Evolutionary conservation across 179 eudicot species (phyloP).

Genomic region (Actinidia polygama): DNA sequence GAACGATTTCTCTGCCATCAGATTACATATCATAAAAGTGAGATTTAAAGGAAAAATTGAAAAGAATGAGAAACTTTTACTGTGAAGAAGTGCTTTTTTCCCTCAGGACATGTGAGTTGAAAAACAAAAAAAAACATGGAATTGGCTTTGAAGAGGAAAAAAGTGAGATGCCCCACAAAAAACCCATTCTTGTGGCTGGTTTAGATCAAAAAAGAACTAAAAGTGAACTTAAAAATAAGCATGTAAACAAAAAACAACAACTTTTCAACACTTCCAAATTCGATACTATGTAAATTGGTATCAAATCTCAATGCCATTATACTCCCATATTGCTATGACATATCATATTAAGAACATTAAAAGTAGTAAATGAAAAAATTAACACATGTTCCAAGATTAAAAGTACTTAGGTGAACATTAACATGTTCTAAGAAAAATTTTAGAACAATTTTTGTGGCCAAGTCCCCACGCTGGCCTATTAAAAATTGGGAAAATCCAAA

Average conservation of each 20-base stretch:
- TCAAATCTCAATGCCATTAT: no score
- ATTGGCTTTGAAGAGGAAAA: constrained; percentile 32
- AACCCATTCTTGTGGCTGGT: constrained; percentile 19
- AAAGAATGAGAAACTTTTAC: constrained; percentile 24
- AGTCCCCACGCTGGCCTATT: constrained; percentile 65
- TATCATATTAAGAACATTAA: no score
- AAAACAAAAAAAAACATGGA: constrained; percentile 24
- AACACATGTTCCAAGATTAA: no score
- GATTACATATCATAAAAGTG: constrained; percentile 1
- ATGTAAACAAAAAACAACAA: constrained; percentile 19
- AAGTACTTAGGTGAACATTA: no score
- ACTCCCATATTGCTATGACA: no score
- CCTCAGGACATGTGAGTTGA: background rate
- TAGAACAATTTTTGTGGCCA: constrained; percentile 20
- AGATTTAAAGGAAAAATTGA: background rate
- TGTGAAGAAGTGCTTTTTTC: background rate
- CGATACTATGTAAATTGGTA: background rate
- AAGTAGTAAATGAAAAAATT: no score
- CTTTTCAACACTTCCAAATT: constrained; percentile 7
- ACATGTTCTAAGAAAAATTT: no score
- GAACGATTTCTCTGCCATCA: constrained; percentile 74
- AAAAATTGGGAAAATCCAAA: constrained; percentile 86
- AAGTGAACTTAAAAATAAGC: constrained; percentile 5
- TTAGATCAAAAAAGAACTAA: constrained; percentile 19
- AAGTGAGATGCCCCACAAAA: constrained; percentile 33